phyloP scores from a whole-genome alignment of 257 asterid species.

The Haberlea rhodopensis region DNA sequence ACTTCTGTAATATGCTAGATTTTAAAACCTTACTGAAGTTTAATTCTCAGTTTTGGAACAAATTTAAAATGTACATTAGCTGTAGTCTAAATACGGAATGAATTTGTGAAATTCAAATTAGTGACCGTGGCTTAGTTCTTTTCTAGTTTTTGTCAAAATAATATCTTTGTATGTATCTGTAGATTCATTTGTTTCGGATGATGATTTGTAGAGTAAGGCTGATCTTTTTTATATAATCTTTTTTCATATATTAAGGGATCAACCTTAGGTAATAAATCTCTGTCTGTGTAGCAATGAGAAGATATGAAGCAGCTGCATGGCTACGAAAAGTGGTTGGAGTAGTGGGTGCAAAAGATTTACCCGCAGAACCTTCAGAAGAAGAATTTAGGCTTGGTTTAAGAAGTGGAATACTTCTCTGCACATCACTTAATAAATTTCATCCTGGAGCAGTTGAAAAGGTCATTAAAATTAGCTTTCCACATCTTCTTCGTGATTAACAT shows the following conservation, averaged over 20 bases:
- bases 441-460: conserved; percentile 93
- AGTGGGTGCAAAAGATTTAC: conserved; percentile 84
- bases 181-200: conserved; percentile 7
- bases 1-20: conserved; percentile 1
- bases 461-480: conserved; percentile 2
- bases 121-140: neutral
- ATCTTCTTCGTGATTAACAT: too few relatives aligned
- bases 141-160: neutral
- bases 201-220: conserved; percentile 4
- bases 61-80: neutral
- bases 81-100: neutral
- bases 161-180: neutral
- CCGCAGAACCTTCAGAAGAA: conserved; percentile 97
- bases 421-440: conserved; percentile 76
- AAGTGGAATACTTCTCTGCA: conserved; percentile 93
- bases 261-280: conserved; percentile 16
- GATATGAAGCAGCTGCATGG: conserved; percentile 91
- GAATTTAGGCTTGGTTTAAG: conserved; percentile 87
- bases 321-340: conserved; percentile 82
- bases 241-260: neutral
- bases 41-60: neutral
- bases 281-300: conserved; percentile 57
- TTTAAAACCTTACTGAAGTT: neutral
- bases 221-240: neutral
- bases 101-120: neutral